These are phyloP conservation scores for Naematelia encephala DNA, from an alignment of 768 basidiomycete species.

Conservation along the genomic window DNA sequence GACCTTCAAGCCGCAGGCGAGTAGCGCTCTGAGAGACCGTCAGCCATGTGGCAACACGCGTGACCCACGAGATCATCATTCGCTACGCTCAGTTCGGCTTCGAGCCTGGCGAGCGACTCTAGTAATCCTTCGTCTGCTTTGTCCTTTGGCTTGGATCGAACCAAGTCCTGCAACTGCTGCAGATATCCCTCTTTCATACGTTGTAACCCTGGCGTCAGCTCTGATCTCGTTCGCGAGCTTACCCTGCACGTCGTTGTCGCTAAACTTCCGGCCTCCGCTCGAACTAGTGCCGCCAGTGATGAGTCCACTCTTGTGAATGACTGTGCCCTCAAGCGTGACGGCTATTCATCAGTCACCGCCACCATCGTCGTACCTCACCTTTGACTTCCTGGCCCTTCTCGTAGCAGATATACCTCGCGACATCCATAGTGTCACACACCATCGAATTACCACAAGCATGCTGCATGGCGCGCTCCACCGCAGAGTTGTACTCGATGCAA, in stretches of 20 bases:
- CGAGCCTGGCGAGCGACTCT: conserved; percentile 71
- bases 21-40: conserved; percentile 61
- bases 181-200: conserved; percentile 54
- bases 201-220: conserved; percentile 17
- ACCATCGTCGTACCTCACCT: conserved; percentile 57
- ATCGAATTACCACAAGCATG: conserved; percentile 93
- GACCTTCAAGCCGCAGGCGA: conserved; percentile 69
- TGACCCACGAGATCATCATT: conserved; percentile 75
- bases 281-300: conserved; percentile 92
- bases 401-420: conserved; percentile 85
- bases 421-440: conserved; percentile 92
- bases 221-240: conserved; percentile 11
- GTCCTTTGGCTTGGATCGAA: conserved; percentile 73
- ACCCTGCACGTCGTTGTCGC: conserved; percentile 91
- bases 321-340: conserved; percentile 91
- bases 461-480: conserved; percentile 89
- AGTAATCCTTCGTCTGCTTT: conserved; percentile 78
- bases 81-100: conserved; percentile 69
- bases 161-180: conserved; percentile 75
- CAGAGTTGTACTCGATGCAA: conserved; percentile 74
- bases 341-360: conserved; percentile 55
- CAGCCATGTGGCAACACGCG: not conserved
- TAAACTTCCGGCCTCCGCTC: conserved; percentile 80
- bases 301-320: conserved; percentile 94
- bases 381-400: conserved; percentile 96